phyloP scores from a whole-genome alignment of 441 rosid genomes.

The Bocquillonia castaneifolia region DNA sequence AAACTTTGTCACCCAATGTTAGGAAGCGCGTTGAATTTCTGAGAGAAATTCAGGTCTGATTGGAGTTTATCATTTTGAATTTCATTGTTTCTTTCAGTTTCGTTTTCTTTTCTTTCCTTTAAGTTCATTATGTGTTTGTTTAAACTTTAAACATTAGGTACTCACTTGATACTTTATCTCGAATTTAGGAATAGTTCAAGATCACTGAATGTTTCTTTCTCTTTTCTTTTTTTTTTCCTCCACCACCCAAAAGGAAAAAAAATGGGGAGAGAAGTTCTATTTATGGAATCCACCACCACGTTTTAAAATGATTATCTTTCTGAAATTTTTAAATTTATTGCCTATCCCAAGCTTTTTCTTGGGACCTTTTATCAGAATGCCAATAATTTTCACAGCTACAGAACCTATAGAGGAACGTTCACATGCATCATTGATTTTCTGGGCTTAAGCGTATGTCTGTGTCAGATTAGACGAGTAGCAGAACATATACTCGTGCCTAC shows the following conservation, averaged over 20 bases:
- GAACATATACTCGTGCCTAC: not conserved
- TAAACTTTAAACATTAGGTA: not conserved
- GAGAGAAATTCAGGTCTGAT: slow-evolving; percentile 57
- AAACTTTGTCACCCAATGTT: slow-evolving; percentile 38
- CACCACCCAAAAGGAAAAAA: too few species aligned
- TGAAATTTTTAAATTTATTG: not conserved
- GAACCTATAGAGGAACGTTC: not conserved
- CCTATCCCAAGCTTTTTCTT: not conserved
- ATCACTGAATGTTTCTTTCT: not conserved
- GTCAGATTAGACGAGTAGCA: not conserved
- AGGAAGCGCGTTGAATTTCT: slow-evolving; percentile 71
- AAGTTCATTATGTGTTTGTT: too few species aligned
- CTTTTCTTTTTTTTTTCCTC: not conserved
- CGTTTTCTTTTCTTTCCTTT: not conserved
- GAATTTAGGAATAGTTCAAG: not conserved
- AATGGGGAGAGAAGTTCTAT: not conserved
- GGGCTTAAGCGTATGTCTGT: not conserved
- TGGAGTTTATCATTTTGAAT: not conserved
- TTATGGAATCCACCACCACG: not conserved
- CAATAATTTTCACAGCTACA: not conserved
- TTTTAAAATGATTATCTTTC: not conserved
- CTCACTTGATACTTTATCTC: not conserved
- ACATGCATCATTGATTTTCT: not conserved
- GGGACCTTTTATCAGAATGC: not conserved
- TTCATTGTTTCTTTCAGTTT: not conserved